Base-by-base conservation (phyloP, 2,329 filamentous ascomycete genomes). In the Fusarium pilosicola region DNA sequence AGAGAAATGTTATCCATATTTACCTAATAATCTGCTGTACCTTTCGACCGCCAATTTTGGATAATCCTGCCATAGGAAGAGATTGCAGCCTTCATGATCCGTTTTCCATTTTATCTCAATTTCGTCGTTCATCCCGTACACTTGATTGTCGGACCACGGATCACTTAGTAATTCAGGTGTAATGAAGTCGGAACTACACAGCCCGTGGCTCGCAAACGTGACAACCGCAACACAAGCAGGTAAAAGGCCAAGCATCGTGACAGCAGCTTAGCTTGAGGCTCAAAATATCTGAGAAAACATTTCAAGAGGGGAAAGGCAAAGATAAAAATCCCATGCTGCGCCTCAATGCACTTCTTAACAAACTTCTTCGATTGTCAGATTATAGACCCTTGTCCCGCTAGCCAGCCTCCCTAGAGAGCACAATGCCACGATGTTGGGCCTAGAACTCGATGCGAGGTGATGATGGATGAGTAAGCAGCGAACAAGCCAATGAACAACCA, bases 1-100 rank as follows among this genome's bases (percentile, higher is more conserved):
- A 18, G 3, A 28, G 2, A 5, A 1, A 18, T 1, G 3, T 18
- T 3, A 0, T 3, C 3, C 2, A 38, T 17, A 1, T 4, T 39
- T 41, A 68, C 65, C 54, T 17, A 68, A 11, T 14, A 68, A 14
- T 11, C 17, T 66, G 3, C 32, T 11, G 4, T 52, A 68, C 5
- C 18, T 12, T n/a, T 39, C 41, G 0, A 39, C 9, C 1, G 30
- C n/a, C 2, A 28, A 22, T 4, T n/a, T 62, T 2, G 64, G 65
- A 13, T 67, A 68, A 0, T 44, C n/a, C 0, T 62, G 64, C 65
- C 65, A 68, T 20, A 68, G 0, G 1, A 68, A 55, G 8, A 68
- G 56, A n/a, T 68, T 68, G 3, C 65, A 68, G 2, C 45, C 64
- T 11, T 26, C 6, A 9, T 38, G 24, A 0, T 55, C 48, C 1